phyloP scores from a whole-genome alignment of 169 alveolate species.

The Plasmodium vinckei region DNA sequence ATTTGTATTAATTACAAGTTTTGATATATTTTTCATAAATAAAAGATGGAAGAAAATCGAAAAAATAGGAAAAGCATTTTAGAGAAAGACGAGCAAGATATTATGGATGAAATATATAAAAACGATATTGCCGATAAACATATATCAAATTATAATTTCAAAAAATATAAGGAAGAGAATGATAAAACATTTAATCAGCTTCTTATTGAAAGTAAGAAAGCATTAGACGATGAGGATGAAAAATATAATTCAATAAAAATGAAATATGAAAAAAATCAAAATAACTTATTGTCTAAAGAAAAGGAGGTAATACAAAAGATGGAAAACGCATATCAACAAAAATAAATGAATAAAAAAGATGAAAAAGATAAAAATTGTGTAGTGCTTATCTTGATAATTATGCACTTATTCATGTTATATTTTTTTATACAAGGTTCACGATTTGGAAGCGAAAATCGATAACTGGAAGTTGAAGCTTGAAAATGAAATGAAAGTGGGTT shows the following conservation, averaged over 20 bases:
- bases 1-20: too few relatives aligned
- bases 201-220: conserved; percentile 20
- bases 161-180: conserved; percentile 29
- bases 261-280: conserved; percentile 27
- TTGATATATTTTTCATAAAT: too few relatives aligned
- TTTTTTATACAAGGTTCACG: conserved; percentile 21
- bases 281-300: conserved; percentile 26
- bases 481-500: conserved; percentile 29
- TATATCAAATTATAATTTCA: conserved; percentile 38
- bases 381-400: not conserved
- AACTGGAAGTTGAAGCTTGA: conserved; percentile 62
- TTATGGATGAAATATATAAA: conserved; percentile 53
- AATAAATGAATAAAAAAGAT: not conserved
- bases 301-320: conserved; percentile 24
- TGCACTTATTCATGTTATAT: not conserved
- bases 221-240: conserved; percentile 16
- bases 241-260: conserved; percentile 17
- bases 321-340: not conserved
- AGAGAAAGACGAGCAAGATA: conserved; percentile 25
- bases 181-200: conserved; percentile 12
- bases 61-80: conserved; percentile 5
- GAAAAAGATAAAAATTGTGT: not conserved
- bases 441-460: conserved; percentile 40
- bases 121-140: conserved; percentile 55
- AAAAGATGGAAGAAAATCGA: conserved; percentile 23